Conservation (phyloP, 225 moss, liverwort and hornwort species). For the Anthoceros angustus region DNA sequence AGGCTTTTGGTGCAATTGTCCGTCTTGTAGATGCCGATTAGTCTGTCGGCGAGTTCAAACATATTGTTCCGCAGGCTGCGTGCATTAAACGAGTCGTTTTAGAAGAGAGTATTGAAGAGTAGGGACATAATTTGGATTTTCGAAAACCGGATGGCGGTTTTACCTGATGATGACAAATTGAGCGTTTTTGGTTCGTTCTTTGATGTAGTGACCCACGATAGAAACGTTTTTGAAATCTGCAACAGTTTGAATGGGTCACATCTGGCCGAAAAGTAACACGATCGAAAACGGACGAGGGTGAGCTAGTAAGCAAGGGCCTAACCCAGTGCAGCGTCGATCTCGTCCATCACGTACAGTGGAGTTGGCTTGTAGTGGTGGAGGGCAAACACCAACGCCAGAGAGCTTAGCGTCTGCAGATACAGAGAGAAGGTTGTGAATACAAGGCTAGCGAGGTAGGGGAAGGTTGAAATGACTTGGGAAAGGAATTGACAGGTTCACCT, state of each 20-base stretch:
- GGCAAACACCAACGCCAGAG: conserved; percentile 94
- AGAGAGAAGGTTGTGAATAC: no score
- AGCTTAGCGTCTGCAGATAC: conserved; percentile 94
- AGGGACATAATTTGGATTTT: not conserved
- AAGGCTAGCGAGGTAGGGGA: no score
- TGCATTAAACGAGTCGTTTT: not conserved
- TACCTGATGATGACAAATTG: conserved; percentile 98
- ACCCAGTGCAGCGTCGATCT: conserved; percentile 98
- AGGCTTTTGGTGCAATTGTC: conserved; percentile 98
- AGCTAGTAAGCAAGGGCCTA: no score
- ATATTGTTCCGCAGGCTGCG: conserved; percentile 86
- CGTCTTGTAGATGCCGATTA: conserved; percentile 95
- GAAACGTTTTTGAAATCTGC: conserved; percentile 99
- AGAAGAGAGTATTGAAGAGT: not conserved
- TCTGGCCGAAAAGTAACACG: no score
- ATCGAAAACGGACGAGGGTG: no score
- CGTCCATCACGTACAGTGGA: conserved; percentile 97
- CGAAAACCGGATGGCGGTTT: no score
- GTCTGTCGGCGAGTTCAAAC: conserved; percentile 93
- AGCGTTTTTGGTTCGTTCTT: conserved; percentile 93
- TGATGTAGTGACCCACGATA: conserved; percentile 97
- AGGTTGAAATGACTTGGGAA: no score
- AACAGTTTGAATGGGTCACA: no score
- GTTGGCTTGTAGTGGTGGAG: conserved; percentile 99
- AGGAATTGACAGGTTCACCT: conserved; percentile 25